Evolutionary conservation across 2,329 filamentous ascomycete species (phyloP).

Genomic region (Tolypocladium tropicale): DNA sequence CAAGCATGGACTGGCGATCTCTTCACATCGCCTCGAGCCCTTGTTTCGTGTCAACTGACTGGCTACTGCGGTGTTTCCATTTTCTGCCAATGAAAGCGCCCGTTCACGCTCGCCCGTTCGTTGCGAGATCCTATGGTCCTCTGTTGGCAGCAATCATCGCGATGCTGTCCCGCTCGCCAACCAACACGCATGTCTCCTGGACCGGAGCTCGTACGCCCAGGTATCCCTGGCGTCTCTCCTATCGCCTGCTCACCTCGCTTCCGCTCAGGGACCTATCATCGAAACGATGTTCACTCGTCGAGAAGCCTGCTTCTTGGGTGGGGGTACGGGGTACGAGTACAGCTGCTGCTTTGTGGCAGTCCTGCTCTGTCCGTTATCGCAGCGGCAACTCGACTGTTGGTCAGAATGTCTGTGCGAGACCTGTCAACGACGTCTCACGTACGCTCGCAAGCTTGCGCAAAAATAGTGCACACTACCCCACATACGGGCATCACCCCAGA

Average conservation of each 20-base stretch:
- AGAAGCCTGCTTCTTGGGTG: too few species aligned
- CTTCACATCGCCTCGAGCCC: background rate
- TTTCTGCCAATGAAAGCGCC: slow-evolving; percentile 3
- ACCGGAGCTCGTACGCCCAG: too few species aligned
- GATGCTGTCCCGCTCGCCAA: background rate
- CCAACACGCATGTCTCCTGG: slow-evolving; percentile 6
- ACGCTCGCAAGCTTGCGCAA: background rate
- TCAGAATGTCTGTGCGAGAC: background rate
- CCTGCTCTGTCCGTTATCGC: too few species aligned
- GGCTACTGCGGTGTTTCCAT: background rate
- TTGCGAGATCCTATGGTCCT: background rate
- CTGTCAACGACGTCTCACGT: background rate
- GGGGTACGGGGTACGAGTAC: background rate
- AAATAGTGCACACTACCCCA: background rate
- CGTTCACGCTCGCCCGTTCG: background rate
- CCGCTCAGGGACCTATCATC: background rate
- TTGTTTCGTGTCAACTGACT: slow-evolving; percentile 3
- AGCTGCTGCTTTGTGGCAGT: background rate
- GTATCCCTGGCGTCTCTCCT: background rate
- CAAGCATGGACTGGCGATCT: background rate
- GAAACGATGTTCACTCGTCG: too few species aligned
- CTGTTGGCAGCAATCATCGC: background rate
- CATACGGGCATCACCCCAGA: background rate
- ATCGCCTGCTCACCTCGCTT: background rate
- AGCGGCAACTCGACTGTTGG: background rate